Base-by-base conservation (phyloP, 1,284 basidiomycete genomes). In the Microbotryum saponariae region DNA sequence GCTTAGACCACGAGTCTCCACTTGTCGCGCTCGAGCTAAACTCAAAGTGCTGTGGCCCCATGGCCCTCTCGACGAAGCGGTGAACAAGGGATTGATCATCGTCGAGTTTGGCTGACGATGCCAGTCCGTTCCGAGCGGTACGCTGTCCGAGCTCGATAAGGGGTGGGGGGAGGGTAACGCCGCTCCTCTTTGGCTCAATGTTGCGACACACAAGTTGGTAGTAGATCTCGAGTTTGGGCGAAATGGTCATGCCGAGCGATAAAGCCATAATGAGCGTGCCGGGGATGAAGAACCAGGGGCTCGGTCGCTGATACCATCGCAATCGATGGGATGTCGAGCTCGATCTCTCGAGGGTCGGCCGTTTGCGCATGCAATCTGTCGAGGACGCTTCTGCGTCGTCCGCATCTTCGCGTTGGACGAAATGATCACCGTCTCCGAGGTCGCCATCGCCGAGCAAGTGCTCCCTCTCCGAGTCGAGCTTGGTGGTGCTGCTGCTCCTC, bases 211-310 rank as follows among this genome's bases (percentile, higher is more conserved):
- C 52, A 20, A 70, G 51, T 25, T 70, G 65, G 21, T 54, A 61
- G 56, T 64, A 67, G 51, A 69, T 65, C 18, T 69, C 69, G 29
- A 71, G 57, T 49, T 66, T 69, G 4, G 69, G 65, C 0, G 61
- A 57, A 50, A 60, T 58, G 6, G 59, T 66, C 55, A 65, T 60
- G 21, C 66, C 64, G 53, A 69, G 57, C 25, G 60, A 55, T 31
- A 71, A 45, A 1, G 69, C 58, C 58, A 70, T 67, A 42, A 65
- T 16, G 55, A 71, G 51, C 37, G 61, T 59, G n/a, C 59, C 56
- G 20, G 59, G 59, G 12, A 59, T 20, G 25, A 61, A 51, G 37
- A 42, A 42, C 37, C 37, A 42, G 12, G 37, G 37, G 37, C 37
- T 42, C 14, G 37, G 37, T 42, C 67, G 53, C 21, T 62, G 51